Evolutionary conservation across 768 basidiomycete species (phyloP).

Genomic region (Amanita subjunquillea): DNA sequence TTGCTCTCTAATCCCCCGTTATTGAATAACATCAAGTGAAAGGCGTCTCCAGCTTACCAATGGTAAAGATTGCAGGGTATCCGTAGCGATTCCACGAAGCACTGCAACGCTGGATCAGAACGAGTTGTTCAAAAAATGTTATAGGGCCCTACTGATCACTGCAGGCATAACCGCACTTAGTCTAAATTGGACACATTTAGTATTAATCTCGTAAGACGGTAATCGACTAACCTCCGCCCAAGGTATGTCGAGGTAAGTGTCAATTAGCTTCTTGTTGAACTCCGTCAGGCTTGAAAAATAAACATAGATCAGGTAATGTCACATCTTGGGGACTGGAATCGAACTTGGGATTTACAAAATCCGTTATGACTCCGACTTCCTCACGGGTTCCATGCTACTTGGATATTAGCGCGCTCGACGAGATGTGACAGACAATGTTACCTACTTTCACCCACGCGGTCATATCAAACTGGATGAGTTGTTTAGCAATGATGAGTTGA

Average conservation of each 20-base stretch:
- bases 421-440: conserved; percentile 12
- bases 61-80: conserved; percentile 77
- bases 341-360: conserved; percentile 62
- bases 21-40: conserved; percentile 9
- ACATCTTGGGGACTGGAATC: conserved; percentile 10
- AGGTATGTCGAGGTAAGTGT: conserved; percentile 75
- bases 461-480: conserved; percentile 64
- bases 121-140: conserved; percentile 14
- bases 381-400: conserved; percentile 54
- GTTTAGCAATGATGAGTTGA: conserved; percentile 9
- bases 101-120: conserved; percentile 19
- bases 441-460: conserved; percentile 86
- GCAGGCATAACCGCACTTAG: conserved; percentile 90
- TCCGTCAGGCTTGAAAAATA: conserved; percentile 51
- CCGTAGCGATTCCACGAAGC: conserved; percentile 84
- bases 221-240: conserved; percentile 42
- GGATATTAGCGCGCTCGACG: conserved; percentile 9
- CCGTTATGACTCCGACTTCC: conserved; percentile 77
- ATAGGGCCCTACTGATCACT: conserved; percentile 66
- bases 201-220: conserved; percentile 6
- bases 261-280: conserved; percentile 71
- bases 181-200: conserved; percentile 26
- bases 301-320: conserved; percentile 5
- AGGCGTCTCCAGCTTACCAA: conserved; percentile 38
- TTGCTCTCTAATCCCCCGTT: conserved; percentile 38